These are phyloP conservation scores for Jacaranda mimosifolia DNA, from an alignment of 257 asterid species.

Conservation along the genomic window DNA sequence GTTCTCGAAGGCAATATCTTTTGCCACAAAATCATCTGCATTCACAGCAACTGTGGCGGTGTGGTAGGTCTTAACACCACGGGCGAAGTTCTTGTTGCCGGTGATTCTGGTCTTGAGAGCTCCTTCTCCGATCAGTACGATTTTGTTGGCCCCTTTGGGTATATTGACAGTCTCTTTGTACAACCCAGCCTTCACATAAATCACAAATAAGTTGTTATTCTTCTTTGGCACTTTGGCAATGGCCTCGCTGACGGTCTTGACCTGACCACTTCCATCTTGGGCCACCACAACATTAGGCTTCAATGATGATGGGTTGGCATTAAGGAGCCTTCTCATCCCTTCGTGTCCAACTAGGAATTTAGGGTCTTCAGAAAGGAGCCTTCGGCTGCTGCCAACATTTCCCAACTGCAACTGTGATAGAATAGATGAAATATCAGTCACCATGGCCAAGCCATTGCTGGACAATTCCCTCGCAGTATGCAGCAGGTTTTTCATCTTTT, in stretches of 20 bases:
- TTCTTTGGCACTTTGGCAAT: conserved; percentile 43
- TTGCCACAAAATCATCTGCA: conserved; percentile 51
- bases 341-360: too few relatives aligned
- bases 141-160: conserved; percentile 44
- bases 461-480: too few relatives aligned
- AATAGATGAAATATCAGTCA: not conserved
- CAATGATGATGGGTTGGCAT: too few relatives aligned
- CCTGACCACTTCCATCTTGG: conserved; percentile 68
- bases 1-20: conserved; percentile 68
- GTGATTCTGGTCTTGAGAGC: conserved; percentile 58
- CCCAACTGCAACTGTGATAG: not conserved
- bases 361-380: not conserved
- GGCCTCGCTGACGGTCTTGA: conserved; percentile 61
- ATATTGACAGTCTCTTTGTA: conserved; percentile 57
- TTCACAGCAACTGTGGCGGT: conserved; percentile 62
- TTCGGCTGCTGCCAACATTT: not conserved
- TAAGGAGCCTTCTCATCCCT: not conserved
- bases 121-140: conserved; percentile 70
- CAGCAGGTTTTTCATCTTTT: too few relatives aligned
- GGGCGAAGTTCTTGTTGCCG: conserved; percentile 47
- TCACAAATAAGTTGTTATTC: conserved; percentile 39
- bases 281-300: conserved; percentile 58
- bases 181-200: conserved; percentile 69
- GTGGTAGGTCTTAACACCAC: conserved; percentile 51
- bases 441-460: too few relatives aligned